Evolutionary conservation across 257 asterid species (phyloP).

Genomic region (Avicennia marina): DNA sequence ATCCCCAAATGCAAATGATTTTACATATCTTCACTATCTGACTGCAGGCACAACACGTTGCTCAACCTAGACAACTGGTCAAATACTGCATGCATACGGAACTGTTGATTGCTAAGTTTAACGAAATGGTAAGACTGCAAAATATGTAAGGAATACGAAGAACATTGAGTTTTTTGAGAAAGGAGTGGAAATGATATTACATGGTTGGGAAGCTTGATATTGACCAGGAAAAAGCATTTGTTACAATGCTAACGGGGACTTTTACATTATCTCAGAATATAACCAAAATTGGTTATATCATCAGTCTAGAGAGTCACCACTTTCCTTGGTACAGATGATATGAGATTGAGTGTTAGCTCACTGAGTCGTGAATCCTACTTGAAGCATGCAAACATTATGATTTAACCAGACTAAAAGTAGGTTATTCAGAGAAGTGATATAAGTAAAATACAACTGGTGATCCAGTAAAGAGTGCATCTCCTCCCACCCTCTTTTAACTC

Average conservation of each 20-base stretch:
- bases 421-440: not conserved
- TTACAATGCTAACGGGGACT: not conserved
- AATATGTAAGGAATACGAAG: not conserved
- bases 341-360: not conserved
- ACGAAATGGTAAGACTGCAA: too few relatives aligned
- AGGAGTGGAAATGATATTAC: not conserved
- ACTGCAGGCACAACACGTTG: not conserved
- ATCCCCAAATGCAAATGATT: not conserved
- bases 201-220: not conserved
- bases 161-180: not conserved
- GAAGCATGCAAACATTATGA: not conserved
- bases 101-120: not conserved
- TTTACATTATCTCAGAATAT: not conserved
- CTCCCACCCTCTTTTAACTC: not conserved
- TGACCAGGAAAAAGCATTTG: not conserved
- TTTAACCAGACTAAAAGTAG: not conserved
- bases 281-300: not conserved
- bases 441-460: not conserved
- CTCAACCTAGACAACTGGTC: not conserved
- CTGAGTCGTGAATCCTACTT: not conserved
- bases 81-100: not conserved
- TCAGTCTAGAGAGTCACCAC: not conserved
- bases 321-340: not conserved
- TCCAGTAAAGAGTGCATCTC: not conserved
- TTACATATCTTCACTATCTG: not conserved